Conservation (phyloP, 1,139 yeast species). For the Kluyveromyces sp. region DNA sequence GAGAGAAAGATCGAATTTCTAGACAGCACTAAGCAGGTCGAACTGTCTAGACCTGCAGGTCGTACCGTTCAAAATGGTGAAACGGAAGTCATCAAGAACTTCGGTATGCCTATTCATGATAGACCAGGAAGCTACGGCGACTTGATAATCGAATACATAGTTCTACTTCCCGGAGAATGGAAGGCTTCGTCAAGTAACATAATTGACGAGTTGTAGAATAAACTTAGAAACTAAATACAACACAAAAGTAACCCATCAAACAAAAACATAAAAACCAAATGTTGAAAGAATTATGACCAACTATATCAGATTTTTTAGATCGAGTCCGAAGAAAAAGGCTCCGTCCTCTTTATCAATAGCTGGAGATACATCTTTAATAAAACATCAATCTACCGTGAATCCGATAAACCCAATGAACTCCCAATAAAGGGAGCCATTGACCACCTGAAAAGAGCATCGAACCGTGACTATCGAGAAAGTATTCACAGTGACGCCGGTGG, state of each 20-base stretch:
- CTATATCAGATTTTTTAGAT: constrained; percentile 26
- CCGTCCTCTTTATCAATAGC: constrained; percentile 27
- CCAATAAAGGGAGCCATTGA: not conserved
- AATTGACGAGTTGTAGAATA: constrained; percentile 6
- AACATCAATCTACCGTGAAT: constrained; percentile 29
- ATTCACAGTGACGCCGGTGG: constrained; percentile 10
- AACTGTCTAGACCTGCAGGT: constrained; percentile 44
- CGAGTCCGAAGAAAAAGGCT: constrained; percentile 25
- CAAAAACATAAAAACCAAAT: constrained; percentile 7
- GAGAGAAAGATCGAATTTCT: constrained; percentile 54
- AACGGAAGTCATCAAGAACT: constrained; percentile 58
- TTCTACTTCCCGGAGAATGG: constrained; percentile 33
- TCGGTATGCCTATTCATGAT: constrained; percentile 69
- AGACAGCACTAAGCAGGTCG: constrained; percentile 49
- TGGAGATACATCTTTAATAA: constrained; percentile 32
- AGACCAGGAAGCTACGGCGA: constrained; percentile 61
- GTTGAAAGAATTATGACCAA: constrained; percentile 32
- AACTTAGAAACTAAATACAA: constrained; percentile 1
- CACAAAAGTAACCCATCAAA: not conserved
- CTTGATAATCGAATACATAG: constrained; percentile 61
- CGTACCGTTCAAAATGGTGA: constrained; percentile 54
- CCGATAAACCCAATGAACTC: constrained; percentile 6
- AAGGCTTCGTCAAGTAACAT: constrained; percentile 1
- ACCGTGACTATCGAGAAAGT: constrained; percentile 3
- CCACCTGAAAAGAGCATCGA: constrained; percentile 8